phyloP scores from a whole-genome alignment of 345 rosid genomes.

The Aquilaria yunnanensis region DNA sequence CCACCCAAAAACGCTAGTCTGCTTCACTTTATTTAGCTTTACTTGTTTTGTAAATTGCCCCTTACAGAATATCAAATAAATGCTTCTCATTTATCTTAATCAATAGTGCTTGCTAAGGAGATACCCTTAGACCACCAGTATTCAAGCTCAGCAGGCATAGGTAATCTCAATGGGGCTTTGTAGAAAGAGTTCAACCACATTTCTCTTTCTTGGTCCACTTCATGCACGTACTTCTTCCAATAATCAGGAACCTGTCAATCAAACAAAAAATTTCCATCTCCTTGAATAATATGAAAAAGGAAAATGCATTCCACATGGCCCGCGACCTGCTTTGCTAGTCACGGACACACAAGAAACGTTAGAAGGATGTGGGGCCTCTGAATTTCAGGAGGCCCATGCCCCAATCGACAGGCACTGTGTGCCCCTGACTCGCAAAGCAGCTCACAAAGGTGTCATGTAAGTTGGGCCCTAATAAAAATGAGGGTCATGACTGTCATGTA shows the following conservation, averaged over 20 bases:
- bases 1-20: background rate
- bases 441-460: too few relatives aligned
- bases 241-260: constrained; percentile 73
- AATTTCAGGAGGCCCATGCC: too few relatives aligned
- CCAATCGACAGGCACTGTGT: too few relatives aligned
- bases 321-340: too few relatives aligned
- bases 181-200: constrained; percentile 96
- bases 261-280: constrained; percentile 13
- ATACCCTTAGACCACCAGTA: constrained; percentile 86
- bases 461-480: too few relatives aligned
- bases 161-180: constrained; percentile 83
- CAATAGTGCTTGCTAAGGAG: background rate
- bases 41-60: too few relatives aligned
- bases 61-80: background rate
- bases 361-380: too few relatives aligned
- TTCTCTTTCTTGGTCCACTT: constrained; percentile 86
- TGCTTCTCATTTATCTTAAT: background rate
- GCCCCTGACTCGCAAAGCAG: too few relatives aligned
- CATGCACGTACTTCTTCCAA: constrained; percentile 83
- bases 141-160: constrained; percentile 97
- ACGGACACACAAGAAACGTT: too few relatives aligned
- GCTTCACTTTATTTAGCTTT: too few relatives aligned
- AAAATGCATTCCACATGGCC: background rate
- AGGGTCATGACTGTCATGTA: too few relatives aligned
- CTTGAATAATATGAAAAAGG: constrained; percentile 8